A percentile compares a stretch with the other conserved stretches of the same genome.
Conservation (phyloP, 257 asterid species). For the Solanum ossicruentum region DNA sequence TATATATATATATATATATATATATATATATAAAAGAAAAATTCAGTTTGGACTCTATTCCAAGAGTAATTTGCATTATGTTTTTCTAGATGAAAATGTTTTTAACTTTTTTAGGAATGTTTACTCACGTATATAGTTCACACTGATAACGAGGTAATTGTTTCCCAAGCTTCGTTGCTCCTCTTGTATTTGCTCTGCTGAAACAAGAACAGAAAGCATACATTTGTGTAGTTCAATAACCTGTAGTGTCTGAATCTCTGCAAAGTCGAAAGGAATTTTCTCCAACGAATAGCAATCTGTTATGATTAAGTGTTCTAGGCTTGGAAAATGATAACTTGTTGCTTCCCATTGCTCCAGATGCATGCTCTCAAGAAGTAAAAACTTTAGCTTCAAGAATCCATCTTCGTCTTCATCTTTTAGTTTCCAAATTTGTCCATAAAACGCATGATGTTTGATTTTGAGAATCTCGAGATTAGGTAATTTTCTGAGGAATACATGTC, state of each 20-base stretch:
- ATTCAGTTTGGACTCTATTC: no score
- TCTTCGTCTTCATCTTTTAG: not conserved
- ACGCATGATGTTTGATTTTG: not conserved
- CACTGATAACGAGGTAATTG: not conserved
- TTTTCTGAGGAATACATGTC: not conserved
- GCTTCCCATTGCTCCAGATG: not conserved
- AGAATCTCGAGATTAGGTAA: not conserved
- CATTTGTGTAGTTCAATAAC: not conserved
- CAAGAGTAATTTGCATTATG: no score
- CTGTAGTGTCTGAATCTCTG: not conserved
- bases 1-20: no score
- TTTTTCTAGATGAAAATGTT: no score
- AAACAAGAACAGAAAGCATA: not conserved
- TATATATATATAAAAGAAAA: no score
- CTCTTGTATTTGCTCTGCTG: not conserved
- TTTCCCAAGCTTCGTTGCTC: not conserved
- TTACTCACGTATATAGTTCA: no score
- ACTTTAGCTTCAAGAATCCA: not conserved
- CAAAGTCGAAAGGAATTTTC: not conserved
- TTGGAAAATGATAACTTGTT: not conserved
- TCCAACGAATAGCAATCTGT: no score
- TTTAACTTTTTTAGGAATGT: no score
- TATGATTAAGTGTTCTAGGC: not conserved
- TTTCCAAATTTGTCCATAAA: not conserved
- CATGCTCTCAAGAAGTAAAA: not conserved